These are phyloP conservation scores for Marvania coccoides DNA, from an alignment of 139 green algal species.

Conservation along the genomic window DNA sequence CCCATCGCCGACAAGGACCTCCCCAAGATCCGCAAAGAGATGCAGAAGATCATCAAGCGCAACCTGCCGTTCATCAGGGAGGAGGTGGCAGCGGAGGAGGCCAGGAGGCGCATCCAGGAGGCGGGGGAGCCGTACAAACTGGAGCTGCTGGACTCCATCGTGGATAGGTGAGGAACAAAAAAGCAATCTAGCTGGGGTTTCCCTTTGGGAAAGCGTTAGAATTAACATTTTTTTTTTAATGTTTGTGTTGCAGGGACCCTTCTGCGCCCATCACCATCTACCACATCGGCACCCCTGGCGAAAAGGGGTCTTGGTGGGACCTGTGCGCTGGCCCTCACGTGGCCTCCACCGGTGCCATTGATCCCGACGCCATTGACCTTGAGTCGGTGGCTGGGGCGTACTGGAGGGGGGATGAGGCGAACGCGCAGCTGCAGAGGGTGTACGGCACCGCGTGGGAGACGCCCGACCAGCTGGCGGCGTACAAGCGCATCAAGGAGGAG, in stretches of 20 bases:
- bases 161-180: not conserved
- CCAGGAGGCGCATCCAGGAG: slow-evolving; percentile 65
- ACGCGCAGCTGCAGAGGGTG: slow-evolving; percentile 81
- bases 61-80: slow-evolving; percentile 78
- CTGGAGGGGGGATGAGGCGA: slow-evolving; percentile 88
- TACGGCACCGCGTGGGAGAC: slow-evolving; percentile 92
- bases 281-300: slow-evolving; percentile 72
- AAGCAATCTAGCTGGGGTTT: no score
- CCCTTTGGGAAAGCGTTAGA: no score
- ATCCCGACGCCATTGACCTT: slow-evolving; percentile 76
- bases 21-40: slow-evolving; percentile 93
- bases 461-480: slow-evolving; percentile 63
- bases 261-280: slow-evolving; percentile 94
- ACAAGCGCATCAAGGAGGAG: slow-evolving; percentile 66
- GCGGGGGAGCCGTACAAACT: slow-evolving; percentile 92
- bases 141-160: slow-evolving; percentile 88
- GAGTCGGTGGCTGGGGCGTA: slow-evolving; percentile 85
- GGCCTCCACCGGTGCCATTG: slow-evolving; percentile 67
- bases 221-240: no score
- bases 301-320: slow-evolving; percentile 84
- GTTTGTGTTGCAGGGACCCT: slow-evolving; percentile 45
- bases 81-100: slow-evolving; percentile 75
- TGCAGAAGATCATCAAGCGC: slow-evolving; percentile 70
- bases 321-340: slow-evolving; percentile 95
- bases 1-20: slow-evolving; percentile 83